Conservation (phyloP, 768 basidiomycete genomes). For the Suillus cothurnatus region DNA sequence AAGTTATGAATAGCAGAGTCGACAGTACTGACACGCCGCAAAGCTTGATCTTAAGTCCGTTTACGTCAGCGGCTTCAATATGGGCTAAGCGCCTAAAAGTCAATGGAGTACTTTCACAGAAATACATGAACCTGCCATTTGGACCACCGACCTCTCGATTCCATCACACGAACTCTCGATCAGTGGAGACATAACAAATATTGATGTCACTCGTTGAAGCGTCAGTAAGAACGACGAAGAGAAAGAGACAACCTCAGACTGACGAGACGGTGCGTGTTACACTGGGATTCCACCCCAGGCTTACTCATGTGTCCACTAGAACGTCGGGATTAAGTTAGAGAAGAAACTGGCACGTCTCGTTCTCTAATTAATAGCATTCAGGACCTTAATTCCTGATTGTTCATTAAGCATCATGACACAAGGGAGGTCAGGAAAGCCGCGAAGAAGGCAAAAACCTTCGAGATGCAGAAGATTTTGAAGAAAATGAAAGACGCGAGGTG, state of each 20-base stretch:
- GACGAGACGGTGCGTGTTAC: slow-evolving; percentile 30
- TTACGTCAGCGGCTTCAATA: slow-evolving; percentile 5
- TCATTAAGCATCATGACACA: slow-evolving; percentile 68
- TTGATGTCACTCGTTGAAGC: slow-evolving; percentile 7
- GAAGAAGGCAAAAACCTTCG: slow-evolving; percentile 81
- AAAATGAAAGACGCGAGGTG: slow-evolving; percentile 73
- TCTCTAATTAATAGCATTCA: slow-evolving; percentile 6
- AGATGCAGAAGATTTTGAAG: slow-evolving; percentile 83
- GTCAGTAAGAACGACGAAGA: slow-evolving; percentile 38
- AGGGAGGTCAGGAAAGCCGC: slow-evolving; percentile 74
- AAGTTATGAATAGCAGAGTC: neutral
- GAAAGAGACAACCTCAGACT: slow-evolving; percentile 41
- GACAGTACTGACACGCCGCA: slow-evolving; percentile 23
- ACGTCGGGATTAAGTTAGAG: slow-evolving; percentile 43
- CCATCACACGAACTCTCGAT: neutral
- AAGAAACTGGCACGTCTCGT: slow-evolving; percentile 57
- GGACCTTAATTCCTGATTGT: slow-evolving; percentile 13
- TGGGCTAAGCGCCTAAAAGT: neutral
- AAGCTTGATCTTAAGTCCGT: slow-evolving; percentile 11
- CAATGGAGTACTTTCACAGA: neutral
- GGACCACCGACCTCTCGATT: neutral
- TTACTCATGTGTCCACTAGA: slow-evolving; percentile 14
- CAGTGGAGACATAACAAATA: neutral
- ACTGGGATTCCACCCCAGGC: neutral
- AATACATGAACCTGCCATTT: neutral